Evolutionary conservation across 495 filamentous ascomycete genomes (phyloP).

Genomic region (Penicillium desertorum): DNA sequence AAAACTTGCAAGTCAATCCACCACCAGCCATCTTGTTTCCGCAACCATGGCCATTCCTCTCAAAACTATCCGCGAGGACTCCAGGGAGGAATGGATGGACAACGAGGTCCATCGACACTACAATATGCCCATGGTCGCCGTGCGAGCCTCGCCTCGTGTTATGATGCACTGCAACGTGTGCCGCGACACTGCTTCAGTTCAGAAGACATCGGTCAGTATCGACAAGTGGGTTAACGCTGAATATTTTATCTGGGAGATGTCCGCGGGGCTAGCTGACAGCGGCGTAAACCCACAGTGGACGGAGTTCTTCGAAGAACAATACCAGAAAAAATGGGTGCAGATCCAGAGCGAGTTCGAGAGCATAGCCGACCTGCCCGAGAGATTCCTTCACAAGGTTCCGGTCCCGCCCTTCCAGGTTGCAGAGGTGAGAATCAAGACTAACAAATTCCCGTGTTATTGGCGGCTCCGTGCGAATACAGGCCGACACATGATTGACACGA

Average conservation of each 20-base stretch:
- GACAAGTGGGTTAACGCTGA: conserved; percentile 6
- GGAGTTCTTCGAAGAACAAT: neutral
- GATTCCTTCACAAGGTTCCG: neutral
- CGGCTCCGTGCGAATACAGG: neutral
- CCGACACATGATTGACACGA: neutral
- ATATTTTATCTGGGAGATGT: conserved; percentile 12
- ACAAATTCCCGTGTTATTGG: neutral
- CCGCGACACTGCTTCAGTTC: neutral
- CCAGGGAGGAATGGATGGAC: conserved; percentile 1
- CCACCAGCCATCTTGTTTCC: neutral
- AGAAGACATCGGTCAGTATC: neutral
- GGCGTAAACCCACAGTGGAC: neutral
- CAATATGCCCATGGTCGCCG: conserved; percentile 1
- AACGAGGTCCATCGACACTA: conserved; percentile 3
- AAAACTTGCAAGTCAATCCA: neutral
- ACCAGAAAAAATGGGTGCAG: neutral
- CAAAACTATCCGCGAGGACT: neutral
- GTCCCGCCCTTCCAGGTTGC: conserved; percentile 2
- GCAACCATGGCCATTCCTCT: neutral
- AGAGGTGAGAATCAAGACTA: neutral
- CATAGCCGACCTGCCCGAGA: conserved; percentile 1
- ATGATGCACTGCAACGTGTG: neutral
- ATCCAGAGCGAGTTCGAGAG: neutral
- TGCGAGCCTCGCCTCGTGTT: neutral
- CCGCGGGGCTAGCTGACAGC: conserved; percentile 6